These are phyloP conservation scores for Avena insularis DNA, from an alignment of 176 grass and related monocot genomes.

Conservation along the genomic window DNA sequence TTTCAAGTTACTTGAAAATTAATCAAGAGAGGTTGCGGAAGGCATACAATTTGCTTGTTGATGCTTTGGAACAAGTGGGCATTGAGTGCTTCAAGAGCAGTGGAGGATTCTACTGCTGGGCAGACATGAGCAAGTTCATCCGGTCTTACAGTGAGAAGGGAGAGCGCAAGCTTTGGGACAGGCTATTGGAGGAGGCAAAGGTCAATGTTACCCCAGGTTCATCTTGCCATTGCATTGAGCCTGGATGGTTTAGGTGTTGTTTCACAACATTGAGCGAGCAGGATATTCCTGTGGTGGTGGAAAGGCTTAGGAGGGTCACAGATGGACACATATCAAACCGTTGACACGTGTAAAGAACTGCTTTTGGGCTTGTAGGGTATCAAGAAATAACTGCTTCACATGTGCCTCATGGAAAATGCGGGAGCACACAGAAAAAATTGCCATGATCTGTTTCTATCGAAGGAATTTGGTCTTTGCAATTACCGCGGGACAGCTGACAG, in stretches of 20 bases:
- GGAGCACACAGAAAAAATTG: background rate
- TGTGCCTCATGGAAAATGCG: background rate
- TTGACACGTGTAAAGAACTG: background rate
- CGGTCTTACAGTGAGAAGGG: conserved; percentile 88
- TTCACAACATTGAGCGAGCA: conserved; percentile 78
- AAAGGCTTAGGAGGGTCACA: conserved; percentile 76
- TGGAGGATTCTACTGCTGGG: conserved; percentile 97
- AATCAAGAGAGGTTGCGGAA: conserved; percentile 67
- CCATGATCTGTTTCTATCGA: background rate
- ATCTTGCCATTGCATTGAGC: conserved; percentile 97
- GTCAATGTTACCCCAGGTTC: conserved; percentile 86
- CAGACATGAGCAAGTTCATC: conserved; percentile 94
- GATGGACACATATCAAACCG: conserved; percentile 38
- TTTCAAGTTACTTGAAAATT: conserved; percentile 64
- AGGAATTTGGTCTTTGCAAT: background rate
- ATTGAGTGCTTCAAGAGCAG: conserved; percentile 77
- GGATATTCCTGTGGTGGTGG: conserved; percentile 81
- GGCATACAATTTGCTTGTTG: conserved; percentile 61
- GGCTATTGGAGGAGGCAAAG: conserved; percentile 79
- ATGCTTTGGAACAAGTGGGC: conserved; percentile 75
- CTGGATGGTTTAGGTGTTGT: conserved; percentile 93
- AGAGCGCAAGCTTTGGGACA: conserved; percentile 81
- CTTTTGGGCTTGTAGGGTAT: background rate
- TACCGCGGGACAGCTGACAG: background rate
- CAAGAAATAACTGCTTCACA: conserved; percentile 11